Conservation (phyloP, 1,284 basidiomycete species). For the Lignosus rhinocerotis region DNA sequence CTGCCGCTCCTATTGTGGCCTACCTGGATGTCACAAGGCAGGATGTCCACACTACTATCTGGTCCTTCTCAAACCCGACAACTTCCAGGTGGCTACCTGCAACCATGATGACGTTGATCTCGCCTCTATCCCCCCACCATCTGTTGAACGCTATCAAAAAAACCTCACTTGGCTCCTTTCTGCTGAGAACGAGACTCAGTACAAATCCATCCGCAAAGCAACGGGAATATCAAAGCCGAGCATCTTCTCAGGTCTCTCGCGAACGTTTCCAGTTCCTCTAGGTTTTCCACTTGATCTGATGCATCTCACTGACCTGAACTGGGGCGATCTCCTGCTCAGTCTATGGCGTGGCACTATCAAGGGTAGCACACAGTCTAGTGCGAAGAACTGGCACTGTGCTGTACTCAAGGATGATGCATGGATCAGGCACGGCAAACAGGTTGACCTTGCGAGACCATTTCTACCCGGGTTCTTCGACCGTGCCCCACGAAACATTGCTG, state of each 20-base stretch:
- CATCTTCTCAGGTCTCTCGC: constrained; percentile 18
- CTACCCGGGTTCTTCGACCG: background rate
- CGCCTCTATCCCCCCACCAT: background rate
- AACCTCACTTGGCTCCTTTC: constrained; percentile 3
- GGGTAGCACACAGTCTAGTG: background rate
- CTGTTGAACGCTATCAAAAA: background rate
- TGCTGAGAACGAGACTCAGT: constrained; percentile 8
- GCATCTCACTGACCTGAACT: background rate
- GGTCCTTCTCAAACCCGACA: background rate
- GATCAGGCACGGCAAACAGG: background rate
- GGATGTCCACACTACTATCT: background rate
- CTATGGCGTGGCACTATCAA: background rate
- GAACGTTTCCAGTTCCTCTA: constrained; percentile 17
- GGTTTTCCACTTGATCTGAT: constrained; percentile 20
- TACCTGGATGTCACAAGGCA: constrained; percentile 36
- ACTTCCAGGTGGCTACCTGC: background rate
- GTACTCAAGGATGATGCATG: background rate
- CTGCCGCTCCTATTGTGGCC: constrained; percentile 35
- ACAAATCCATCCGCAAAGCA: constrained; percentile 10
- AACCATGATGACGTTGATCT: constrained; percentile 11
- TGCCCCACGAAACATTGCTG: background rate
- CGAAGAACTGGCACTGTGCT: background rate
- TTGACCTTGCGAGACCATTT: background rate
- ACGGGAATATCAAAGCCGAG: constrained; percentile 27
- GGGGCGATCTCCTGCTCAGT: background rate